A percentile compares a stretch with the other conserved stretches of the same genome.
phyloP scores from a whole-genome alignment of 2,329 filamentous ascomycete species.

The Sclerotinia borealis region DNA sequence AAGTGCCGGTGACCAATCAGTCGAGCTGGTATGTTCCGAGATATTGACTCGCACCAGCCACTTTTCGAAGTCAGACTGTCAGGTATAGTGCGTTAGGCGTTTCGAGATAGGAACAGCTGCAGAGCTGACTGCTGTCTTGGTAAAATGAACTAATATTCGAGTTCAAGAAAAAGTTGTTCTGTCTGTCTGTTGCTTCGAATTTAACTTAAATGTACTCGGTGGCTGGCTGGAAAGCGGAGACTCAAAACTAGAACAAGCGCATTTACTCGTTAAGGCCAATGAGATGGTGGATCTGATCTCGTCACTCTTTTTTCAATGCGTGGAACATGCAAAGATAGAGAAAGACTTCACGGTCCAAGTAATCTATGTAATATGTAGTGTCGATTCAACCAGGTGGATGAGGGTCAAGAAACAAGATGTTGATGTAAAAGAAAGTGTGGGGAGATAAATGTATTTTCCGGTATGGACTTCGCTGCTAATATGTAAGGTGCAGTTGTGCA shows the following conservation, averaged over 20 bases:
- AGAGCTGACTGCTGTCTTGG: not conserved
- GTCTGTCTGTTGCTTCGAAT: not conserved
- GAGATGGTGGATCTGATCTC: not conserved
- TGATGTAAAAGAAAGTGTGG: slow-evolving; percentile 9
- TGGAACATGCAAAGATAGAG: not conserved
- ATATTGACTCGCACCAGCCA: slow-evolving; percentile 12
- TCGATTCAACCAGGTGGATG: not conserved
- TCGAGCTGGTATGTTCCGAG: slow-evolving; percentile 20
- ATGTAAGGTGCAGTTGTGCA: not conserved
- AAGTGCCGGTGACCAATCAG: slow-evolving; percentile 4
- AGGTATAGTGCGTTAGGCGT: slow-evolving; percentile 16
- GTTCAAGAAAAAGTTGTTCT: slow-evolving; percentile 5
- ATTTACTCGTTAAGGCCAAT: not conserved
- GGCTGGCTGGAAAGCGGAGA: slow-evolving; percentile 8
- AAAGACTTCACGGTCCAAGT: slow-evolving; percentile 2
- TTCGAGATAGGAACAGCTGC: not conserved
- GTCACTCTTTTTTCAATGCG: not conserved
- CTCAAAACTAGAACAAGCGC: not conserved
- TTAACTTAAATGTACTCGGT: slow-evolving; percentile 7
- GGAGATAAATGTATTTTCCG: slow-evolving; percentile 7
- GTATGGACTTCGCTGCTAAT: slow-evolving; percentile 10
- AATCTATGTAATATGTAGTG: slow-evolving; percentile 3
- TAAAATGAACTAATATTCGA: not conserved
- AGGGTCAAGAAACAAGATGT: not conserved
- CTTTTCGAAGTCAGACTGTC: slow-evolving; percentile 14